These are phyloP conservation scores for Solanum paucissectum DNA, from an alignment of 257 asterid species.

Conservation along the genomic window DNA sequence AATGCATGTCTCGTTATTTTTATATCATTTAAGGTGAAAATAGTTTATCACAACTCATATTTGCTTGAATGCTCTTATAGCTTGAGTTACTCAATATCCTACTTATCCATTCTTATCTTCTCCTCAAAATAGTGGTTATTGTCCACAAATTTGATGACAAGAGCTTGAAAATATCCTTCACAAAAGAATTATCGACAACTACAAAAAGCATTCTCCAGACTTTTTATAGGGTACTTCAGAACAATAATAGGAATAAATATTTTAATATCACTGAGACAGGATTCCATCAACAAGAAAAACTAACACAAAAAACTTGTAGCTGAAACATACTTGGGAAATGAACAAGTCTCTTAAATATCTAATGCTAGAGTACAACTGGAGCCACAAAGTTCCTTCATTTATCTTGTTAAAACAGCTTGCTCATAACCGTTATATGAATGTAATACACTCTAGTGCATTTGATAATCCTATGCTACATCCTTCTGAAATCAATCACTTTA, in stretches of 20 bases:
- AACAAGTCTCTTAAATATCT: background rate
- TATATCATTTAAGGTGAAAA: background rate
- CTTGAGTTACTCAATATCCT: too few relatives aligned
- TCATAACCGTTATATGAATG: slow-evolving; percentile 1
- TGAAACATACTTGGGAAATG: background rate
- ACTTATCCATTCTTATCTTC: too few relatives aligned
- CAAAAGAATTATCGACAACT: background rate
- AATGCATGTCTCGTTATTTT: background rate
- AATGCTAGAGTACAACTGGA: background rate
- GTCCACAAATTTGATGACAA: too few relatives aligned
- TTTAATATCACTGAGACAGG: background rate
- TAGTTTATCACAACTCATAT: too few relatives aligned
- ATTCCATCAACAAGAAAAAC: background rate
- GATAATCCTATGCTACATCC: background rate
- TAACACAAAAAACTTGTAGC: background rate
- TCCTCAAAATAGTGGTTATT: too few relatives aligned
- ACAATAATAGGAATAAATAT: background rate
- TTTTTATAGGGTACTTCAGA: background rate
- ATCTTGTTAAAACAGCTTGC: background rate
- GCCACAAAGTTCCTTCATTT: background rate
- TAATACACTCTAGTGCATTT: background rate
- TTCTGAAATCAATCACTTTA: background rate
- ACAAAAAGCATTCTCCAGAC: background rate
- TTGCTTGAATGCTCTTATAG: too few relatives aligned
- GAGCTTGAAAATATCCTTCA: background rate